These are phyloP conservation scores for Paraleonurus japonicus DNA, from an alignment of 257 asterid genomes.

Conservation along the genomic window DNA sequence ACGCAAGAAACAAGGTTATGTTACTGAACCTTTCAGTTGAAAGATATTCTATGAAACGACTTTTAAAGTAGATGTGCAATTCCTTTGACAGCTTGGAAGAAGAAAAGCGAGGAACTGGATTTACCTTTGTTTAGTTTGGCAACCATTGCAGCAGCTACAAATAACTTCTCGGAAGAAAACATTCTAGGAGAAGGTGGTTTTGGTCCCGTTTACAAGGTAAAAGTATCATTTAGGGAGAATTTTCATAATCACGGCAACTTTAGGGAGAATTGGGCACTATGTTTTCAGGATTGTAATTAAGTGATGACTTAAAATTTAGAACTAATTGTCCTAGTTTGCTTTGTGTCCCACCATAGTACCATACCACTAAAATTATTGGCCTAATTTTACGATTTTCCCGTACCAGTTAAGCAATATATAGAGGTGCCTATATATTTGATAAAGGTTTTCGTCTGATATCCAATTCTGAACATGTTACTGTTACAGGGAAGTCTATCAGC, in stretches of 20 bases:
- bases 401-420: too few species aligned
- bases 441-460: too few species aligned
- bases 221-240: neutral
- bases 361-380: too few species aligned
- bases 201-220: conserved; percentile 20
- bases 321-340: too few species aligned
- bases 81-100: neutral
- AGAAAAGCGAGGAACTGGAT: neutral
- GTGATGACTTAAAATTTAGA: neutral
- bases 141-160: conserved; percentile 6
- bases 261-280: neutral
- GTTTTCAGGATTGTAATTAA: too few species aligned
- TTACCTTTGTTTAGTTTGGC: conserved; percentile 13
- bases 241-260: too few species aligned
- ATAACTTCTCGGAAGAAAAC: neutral
- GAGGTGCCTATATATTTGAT: neutral
- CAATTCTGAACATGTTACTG: neutral
- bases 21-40: neutral
- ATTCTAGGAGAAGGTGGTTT: conserved; percentile 13
- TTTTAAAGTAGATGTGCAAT: neutral
- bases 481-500: conserved; percentile 10
- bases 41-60: too few species aligned
- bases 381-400: too few species aligned
- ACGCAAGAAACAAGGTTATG: conserved; percentile 4
- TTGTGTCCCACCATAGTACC: too few species aligned